Evolutionary conservation across 148 eudicot species (phyloP).

Genomic region (Vaccinium myrtillus): DNA sequence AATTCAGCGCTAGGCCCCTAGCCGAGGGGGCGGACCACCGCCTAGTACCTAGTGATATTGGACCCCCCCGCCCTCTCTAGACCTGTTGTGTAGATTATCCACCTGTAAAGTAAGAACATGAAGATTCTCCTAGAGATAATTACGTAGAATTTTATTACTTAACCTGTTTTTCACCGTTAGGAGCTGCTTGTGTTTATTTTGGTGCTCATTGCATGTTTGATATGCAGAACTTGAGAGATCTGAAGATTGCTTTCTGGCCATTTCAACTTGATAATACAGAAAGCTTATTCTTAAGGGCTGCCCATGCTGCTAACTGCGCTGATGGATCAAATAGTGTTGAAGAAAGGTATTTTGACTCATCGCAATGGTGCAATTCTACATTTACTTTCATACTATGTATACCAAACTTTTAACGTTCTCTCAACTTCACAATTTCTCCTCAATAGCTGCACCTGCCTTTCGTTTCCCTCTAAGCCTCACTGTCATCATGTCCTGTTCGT

Average conservation of each 20-base stretch:
- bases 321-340: conserved; percentile 41
- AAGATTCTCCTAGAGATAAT: neutral
- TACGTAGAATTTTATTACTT: neutral
- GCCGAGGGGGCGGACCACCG: too few species aligned
- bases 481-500: conserved; percentile 7
- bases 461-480: conserved; percentile 7
- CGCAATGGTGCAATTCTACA: neutral
- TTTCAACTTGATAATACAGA: conserved; percentile 63
- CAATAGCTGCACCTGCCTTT: neutral
- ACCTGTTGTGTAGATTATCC: neutral
- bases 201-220: conserved; percentile 10
- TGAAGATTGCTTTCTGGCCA: conserved; percentile 88
- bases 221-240: conserved; percentile 61
- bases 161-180: neutral
- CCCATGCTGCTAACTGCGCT: conserved; percentile 67
- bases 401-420: neutral
- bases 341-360: conserved; percentile 35
- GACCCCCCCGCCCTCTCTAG: neutral
- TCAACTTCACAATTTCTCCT: neutral
- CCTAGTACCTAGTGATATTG: too few species aligned
- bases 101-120: neutral
- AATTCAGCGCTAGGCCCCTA: too few species aligned
- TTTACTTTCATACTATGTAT: neutral
- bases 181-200: conserved; percentile 6
- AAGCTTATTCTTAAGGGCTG: conserved; percentile 82